Evolutionary conservation across 176 grass and related monocot species (phyloP).

Genomic region (Musa troglodytarum): DNA sequence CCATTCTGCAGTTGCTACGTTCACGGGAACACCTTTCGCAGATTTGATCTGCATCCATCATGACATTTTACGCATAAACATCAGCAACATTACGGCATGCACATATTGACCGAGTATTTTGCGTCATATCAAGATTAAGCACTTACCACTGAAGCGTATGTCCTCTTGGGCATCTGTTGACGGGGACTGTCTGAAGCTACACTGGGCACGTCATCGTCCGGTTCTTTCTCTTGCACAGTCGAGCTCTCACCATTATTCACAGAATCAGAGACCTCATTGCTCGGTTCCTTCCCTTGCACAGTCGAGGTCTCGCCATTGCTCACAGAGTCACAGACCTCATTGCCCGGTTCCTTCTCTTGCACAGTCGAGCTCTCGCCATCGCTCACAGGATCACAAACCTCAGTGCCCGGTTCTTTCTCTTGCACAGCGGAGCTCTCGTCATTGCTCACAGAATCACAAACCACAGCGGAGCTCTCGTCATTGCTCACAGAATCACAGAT

Average conservation of each 20-base stretch:
- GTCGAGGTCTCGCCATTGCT: slow-evolving; percentile 19
- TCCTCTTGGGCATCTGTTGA: slow-evolving; percentile 59
- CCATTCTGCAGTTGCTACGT: neutral
- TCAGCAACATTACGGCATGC: no score
- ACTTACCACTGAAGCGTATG: slow-evolving; percentile 86
- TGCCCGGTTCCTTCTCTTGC: neutral
- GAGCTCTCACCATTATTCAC: slow-evolving; percentile 13
- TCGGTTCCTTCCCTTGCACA: neutral
- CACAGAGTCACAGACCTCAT: neutral
- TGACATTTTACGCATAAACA: no score
- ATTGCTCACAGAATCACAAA: no score
- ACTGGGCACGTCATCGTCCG: neutral
- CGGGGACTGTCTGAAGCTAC: neutral
- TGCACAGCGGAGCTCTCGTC: slow-evolving; percentile 28
- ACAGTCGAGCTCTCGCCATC: slow-evolving; percentile 25
- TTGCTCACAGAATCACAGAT: no score
- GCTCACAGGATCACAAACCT: neutral
- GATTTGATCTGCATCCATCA: slow-evolving; percentile 53
- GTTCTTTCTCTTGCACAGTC: slow-evolving; percentile 11
- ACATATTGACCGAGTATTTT: slow-evolving; percentile 17
- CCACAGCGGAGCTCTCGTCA: no score
- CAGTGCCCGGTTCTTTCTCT: neutral
- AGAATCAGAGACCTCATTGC: neutral
- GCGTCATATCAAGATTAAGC: neutral
- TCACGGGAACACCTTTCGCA: slow-evolving; percentile 39